These are phyloP conservation scores for Krasilnikovozyma curviuscula DNA, from an alignment of 768 basidiomycete species.

Conservation along the genomic window DNA sequence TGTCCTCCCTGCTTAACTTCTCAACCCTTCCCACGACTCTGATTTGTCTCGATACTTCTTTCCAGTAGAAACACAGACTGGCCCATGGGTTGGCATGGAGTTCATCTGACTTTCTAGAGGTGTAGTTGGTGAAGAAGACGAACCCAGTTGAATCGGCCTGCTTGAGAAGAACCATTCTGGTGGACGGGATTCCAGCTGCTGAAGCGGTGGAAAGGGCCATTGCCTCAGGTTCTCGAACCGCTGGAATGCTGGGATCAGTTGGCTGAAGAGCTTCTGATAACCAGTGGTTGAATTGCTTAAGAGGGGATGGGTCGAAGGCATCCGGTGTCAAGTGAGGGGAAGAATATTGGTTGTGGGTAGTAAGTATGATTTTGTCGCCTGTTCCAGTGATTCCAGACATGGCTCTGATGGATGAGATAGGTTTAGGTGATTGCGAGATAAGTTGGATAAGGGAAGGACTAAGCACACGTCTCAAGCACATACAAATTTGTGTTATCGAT, in stretches of 20 bases:
- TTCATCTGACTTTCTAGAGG: slow-evolving; percentile 75
- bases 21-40: slow-evolving; percentile 72
- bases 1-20: slow-evolving; percentile 51
- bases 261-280: slow-evolving; percentile 35
- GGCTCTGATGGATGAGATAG: no score
- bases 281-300: slow-evolving; percentile 75
- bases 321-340: slow-evolving; percentile 45
- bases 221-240: slow-evolving; percentile 70
- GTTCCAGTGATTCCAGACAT: no score
- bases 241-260: slow-evolving; percentile 17
- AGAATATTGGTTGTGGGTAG: slow-evolving; percentile 57
- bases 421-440: no score
- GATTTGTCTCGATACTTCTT: slow-evolving; percentile 58
- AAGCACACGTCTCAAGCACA: no score
- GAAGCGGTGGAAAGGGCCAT: slow-evolving; percentile 30
- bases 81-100: slow-evolving; percentile 56
- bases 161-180: slow-evolving; percentile 14
- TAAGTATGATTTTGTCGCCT: no score
- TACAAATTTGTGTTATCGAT: no score
- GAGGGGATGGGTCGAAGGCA: slow-evolving; percentile 45
- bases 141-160: slow-evolving; percentile 67
- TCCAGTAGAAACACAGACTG: slow-evolving; percentile 78
- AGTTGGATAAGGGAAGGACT: no score
- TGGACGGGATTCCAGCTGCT: slow-evolving; percentile 1
- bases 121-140: slow-evolving; percentile 93